Base-by-base conservation (phyloP, 1,284 basidiomycete species). In the Ganoderma boninense region DNA sequence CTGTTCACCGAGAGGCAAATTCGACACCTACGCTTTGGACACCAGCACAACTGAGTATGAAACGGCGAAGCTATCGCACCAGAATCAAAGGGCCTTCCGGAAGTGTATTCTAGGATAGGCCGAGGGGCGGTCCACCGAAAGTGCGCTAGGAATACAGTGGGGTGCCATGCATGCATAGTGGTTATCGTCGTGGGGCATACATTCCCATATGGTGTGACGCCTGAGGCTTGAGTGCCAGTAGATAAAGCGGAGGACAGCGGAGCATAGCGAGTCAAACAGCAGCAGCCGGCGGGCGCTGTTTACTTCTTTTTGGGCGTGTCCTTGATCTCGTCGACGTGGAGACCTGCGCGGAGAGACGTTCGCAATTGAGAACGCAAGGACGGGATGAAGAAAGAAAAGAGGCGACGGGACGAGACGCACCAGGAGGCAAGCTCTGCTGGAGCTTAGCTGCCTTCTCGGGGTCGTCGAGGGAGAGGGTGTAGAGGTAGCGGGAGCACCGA, bases 371-470 rank as follows among this genome's bases (percentile, higher is more conserved):
- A 43, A 18, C 1, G 7, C 57, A 23, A 42, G 23, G 38, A 29
- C 29, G 29, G 29, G 29, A 32, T 32, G 42, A 57, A 32, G 8
- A 38, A 62, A 52, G 7, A 29, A 5, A 65, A 46, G 8, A 32
- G 29, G 29, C 2, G 5, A 52, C 23, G 20, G 35, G 32, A 29
- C 2, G 57, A 35, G 65, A 86, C 93, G 78, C 79, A 97, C 97
- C 95, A 81, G 98, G 97, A 72, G 97, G 97, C 66, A 99, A 89
- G 80, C 92, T 94, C 87, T 96, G 95, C 88, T 94, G 92, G 79
- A 99, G 92, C 90, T 99, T 99, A 83, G 98, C 96, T 62, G 98
- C 98, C 90, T 99, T 99, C 85, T 98, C 97, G 80, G 94, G 90
- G 86, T 99, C 98, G 82, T 97, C 93, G 81, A 99, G 86, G 74